These are phyloP conservation scores for Chrysopogon serrulatus DNA, from an alignment of 176 grass and related monocot genomes.

Conservation along the genomic window DNA sequence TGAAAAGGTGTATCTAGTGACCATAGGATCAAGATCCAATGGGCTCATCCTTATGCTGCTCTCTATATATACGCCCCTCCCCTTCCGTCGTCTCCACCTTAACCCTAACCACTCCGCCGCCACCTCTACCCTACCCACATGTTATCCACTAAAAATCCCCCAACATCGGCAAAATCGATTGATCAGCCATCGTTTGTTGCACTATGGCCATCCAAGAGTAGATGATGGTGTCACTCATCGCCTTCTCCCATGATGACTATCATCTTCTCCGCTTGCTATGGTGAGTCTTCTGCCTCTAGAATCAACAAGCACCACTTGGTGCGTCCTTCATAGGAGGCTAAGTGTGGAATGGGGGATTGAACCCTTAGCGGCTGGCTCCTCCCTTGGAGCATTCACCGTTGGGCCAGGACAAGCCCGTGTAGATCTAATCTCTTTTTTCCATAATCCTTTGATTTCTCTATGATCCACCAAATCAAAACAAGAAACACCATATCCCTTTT, in stretches of 20 bases:
- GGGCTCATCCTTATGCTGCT: not conserved
- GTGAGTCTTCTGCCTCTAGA: not conserved
- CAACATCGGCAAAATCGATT: not conserved
- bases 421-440: not conserved
- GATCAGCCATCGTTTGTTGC: not conserved
- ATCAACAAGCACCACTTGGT: not conserved
- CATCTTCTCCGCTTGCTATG: not conserved
- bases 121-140: not conserved
- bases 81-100: not conserved
- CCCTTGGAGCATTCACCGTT: not conserved
- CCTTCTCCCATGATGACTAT: too few relatives aligned
- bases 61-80: not conserved
- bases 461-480: not conserved
- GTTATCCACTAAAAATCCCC: not conserved
- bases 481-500: not conserved
- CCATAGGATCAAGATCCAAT: not conserved
- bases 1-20: not conserved
- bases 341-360: not conserved
- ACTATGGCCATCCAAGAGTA: not conserved
- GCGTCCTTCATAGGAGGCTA: not conserved
- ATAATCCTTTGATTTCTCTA: accelerated
- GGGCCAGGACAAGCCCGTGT: not conserved
- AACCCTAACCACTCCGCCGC: not conserved
- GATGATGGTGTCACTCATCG: not conserved
- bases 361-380: not conserved